Percentiles rank a stretch among this genome's conserved stretches.
phyloP scores from a whole-genome alignment of 192 early-diverging fungal species.

The Phlyctochytrium planicorne region DNA sequence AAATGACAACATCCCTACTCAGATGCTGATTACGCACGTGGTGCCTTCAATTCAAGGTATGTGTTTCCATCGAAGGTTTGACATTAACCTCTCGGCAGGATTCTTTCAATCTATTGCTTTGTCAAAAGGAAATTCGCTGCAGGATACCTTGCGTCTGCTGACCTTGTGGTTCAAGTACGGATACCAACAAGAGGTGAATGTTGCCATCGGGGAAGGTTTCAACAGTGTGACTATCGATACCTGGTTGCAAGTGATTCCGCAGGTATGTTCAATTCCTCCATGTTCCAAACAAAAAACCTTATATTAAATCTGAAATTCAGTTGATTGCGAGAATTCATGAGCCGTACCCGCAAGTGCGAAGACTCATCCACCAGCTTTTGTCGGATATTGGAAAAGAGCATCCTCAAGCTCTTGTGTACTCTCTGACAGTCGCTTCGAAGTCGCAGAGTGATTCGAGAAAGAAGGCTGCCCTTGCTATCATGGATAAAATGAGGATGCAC shows the following conservation, averaged over 20 bases:
- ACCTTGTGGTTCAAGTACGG: conserved; percentile 97
- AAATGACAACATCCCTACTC: conserved; percentile 45
- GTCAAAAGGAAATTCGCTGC: conserved; percentile 80
- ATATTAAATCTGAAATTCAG: conserved; percentile 28
- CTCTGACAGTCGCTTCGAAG: conserved; percentile 93
- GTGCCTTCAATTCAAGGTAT: conserved; percentile 80
- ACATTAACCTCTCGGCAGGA: conserved; percentile 44
- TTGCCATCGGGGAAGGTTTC: conserved; percentile 79
- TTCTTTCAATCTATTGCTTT: conserved; percentile 93
- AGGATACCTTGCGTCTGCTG: conserved; percentile 90
- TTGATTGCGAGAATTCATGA: conserved; percentile 92
- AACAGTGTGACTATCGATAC: conserved; percentile 82
- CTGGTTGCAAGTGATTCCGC: conserved; percentile 98
- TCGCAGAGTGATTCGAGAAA: conserved; percentile 75
- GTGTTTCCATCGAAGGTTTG: background rate
- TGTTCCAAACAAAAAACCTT: conserved; percentile 4
- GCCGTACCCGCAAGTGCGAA: conserved; percentile 69
- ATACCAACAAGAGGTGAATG: conserved; percentile 78
- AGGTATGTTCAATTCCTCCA: conserved; percentile 44
- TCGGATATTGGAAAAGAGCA: conserved; percentile 89
- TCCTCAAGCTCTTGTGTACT: conserved; percentile 97
- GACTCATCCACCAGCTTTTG: conserved; percentile 84
- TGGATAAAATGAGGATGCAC: conserved; percentile 88
- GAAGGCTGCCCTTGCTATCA: conserved; percentile 77
- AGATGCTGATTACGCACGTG: conserved; percentile 61